These are phyloP conservation scores for Ochetophila trinervis DNA, from an alignment of 306 rosid species.

Conservation along the genomic window DNA sequence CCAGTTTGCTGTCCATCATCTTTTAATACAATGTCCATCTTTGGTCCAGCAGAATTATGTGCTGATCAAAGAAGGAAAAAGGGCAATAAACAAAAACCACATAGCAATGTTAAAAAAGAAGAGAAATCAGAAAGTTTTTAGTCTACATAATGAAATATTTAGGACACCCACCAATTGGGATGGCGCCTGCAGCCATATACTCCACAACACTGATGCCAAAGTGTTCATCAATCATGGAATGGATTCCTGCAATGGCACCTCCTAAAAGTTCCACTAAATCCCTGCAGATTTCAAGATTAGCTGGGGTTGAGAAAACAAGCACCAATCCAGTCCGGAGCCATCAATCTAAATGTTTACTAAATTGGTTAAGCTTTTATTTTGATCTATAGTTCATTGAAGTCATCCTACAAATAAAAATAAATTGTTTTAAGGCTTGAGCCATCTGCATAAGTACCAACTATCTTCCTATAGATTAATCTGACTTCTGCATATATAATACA, in stretches of 20 bases:
- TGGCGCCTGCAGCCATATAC: conserved; percentile 95
- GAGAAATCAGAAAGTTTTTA: not conserved
- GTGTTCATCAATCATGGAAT: conserved; percentile 97
- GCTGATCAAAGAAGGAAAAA: conserved; percentile 48
- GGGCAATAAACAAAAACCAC: conserved; percentile 18
- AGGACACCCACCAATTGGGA: conserved; percentile 73
- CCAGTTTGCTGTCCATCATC: conserved; percentile 85
- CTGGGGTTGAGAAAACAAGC: conserved; percentile 9
- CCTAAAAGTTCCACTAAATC: conserved; percentile 70
- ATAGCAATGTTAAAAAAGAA: not conserved
- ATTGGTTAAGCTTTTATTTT: too few relatives aligned
- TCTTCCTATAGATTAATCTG: not conserved
- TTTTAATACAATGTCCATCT: conserved; percentile 84
- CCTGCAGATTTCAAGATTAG: conserved; percentile 43
- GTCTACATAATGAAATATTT: conserved; percentile 3
- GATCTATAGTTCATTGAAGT: too few relatives aligned
- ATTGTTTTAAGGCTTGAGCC: not conserved
- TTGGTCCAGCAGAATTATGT: conserved; percentile 96
- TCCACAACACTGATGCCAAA: conserved; percentile 95
- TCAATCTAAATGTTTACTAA: not conserved
- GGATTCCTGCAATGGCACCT: conserved; percentile 83
- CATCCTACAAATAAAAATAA: too few relatives aligned
- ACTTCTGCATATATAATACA: too few relatives aligned
- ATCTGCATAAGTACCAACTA: not conserved
- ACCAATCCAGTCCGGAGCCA: conserved; percentile 1